Evolutionary conservation across 2,329 filamentous ascomycete genomes (phyloP).

Genomic region (Alternaria brassicae): DNA sequence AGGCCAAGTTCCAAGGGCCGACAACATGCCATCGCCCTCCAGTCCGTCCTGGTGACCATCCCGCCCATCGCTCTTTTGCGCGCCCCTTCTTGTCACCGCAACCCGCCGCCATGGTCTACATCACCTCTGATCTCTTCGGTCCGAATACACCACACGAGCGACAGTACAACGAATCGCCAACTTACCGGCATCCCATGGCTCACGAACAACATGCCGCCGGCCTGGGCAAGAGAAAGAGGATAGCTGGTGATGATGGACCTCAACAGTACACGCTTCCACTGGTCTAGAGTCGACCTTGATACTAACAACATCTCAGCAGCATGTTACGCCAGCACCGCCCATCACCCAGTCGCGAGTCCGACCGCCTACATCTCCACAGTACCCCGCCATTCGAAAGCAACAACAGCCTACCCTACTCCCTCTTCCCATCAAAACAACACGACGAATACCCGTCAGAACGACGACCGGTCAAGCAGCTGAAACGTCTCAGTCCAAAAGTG

Average conservation of each 20-base stretch:
- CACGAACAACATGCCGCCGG: constrained; percentile 27
- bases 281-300: neutral
- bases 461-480: constrained; percentile 44
- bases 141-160: constrained; percentile 23
- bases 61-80: constrained; percentile 5
- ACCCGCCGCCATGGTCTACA: constrained; percentile 43
- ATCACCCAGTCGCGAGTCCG: constrained; percentile 15
- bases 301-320: constrained; percentile 12
- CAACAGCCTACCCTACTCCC: constrained; percentile 22
- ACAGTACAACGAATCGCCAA: constrained; percentile 7
- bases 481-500: constrained; percentile 33
- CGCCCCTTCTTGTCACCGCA: constrained; percentile 12
- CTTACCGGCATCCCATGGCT: constrained; percentile 30
- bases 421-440: constrained; percentile 11
- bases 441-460: constrained; percentile 25
- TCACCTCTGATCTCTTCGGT: constrained; percentile 47
- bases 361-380: constrained; percentile 22
- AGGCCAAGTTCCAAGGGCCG: constrained; percentile 4
- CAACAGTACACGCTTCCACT: constrained; percentile 16
- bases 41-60: neutral
- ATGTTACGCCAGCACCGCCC: constrained; percentile 19
- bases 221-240: constrained; percentile 44
- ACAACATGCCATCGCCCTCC: neutral
- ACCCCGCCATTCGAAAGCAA: constrained; percentile 23
- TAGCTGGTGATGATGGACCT: constrained; percentile 20